A percentile compares a stretch with the other conserved stretches of the same genome.
These are phyloP conservation scores for Rhynchosporium secalis DNA, from an alignment of 2,329 filamentous ascomycete species.

Conservation along the genomic window DNA sequence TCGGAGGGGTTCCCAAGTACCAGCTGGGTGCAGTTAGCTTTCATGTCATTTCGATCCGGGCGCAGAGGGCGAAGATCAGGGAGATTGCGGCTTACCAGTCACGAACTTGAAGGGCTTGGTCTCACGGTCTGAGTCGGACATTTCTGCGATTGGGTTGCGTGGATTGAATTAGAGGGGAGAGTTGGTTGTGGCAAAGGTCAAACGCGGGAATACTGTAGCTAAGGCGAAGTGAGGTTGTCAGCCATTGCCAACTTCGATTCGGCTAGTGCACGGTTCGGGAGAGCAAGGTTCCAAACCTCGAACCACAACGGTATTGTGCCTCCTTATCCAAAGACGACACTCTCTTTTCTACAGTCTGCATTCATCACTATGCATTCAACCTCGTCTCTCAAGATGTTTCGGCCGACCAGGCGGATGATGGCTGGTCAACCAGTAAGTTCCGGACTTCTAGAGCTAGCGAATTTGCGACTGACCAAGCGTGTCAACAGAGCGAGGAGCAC, in stretches of 20 bases:
- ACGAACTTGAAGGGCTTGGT: constrained; percentile 99
- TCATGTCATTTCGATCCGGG: constrained; percentile 34
- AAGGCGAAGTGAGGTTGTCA: constrained; percentile 27
- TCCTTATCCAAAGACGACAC: constrained; percentile 19
- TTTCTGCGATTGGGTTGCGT: constrained; percentile 55
- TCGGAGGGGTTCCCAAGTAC: constrained; percentile 42
- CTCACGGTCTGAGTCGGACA: constrained; percentile 88
- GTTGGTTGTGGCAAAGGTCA: constrained; percentile 32
- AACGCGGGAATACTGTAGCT: constrained; percentile 34
- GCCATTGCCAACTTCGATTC: constrained; percentile 33
- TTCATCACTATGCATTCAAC: constrained; percentile 48
- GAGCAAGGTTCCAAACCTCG: constrained; percentile 34
- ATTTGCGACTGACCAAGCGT: constrained; percentile 37
- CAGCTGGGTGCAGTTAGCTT: constrained; percentile 49
- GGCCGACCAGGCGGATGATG: constrained; percentile 66
- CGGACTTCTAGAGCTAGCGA: constrained; percentile 3
- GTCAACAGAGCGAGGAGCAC: constrained; percentile 62
- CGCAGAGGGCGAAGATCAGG: constrained; percentile 24
- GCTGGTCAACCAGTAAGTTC: constrained; percentile 67
- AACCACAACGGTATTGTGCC: constrained; percentile 10
- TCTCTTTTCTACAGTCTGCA: constrained; percentile 24
- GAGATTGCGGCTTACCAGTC: constrained; percentile 69
- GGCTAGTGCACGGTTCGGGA: constrained; percentile 22
- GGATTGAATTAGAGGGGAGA: constrained; percentile 40
- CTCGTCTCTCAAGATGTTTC: constrained; percentile 65